A percentile compares a stretch with the other conserved stretches of the same genome.
These are phyloP conservation scores for Hypomontagnella submonticulosa DNA, from an alignment of 495 filamentous ascomycete genomes.

Conservation along the genomic window DNA sequence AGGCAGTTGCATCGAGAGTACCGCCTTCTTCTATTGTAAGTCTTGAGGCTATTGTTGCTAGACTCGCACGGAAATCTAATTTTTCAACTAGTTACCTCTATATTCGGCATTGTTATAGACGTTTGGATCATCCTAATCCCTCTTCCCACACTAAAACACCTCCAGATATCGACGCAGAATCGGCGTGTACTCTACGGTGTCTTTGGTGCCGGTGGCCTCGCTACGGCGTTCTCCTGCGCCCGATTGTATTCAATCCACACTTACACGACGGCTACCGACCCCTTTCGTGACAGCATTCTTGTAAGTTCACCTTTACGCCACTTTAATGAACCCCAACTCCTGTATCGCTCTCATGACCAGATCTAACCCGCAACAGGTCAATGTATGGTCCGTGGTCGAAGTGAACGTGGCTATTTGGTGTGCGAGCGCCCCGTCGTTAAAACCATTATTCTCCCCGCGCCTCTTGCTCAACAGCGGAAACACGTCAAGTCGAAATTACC, in stretches of 20 bases:
- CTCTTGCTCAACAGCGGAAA: slow-evolving; percentile 34
- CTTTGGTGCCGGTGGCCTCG: slow-evolving; percentile 61
- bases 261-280: slow-evolving; percentile 49
- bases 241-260: slow-evolving; percentile 58
- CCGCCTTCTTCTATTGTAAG: slow-evolving; percentile 63
- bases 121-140: slow-evolving; percentile 64
- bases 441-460: slow-evolving; percentile 36
- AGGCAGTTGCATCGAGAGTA: slow-evolving; percentile 60
- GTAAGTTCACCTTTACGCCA: slow-evolving; percentile 18
- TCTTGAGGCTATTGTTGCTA: neutral
- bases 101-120: slow-evolving; percentile 64
- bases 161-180: slow-evolving; percentile 55
- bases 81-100: slow-evolving; percentile 54
- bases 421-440: slow-evolving; percentile 47
- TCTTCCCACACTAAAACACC: slow-evolving; percentile 55
- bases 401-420: slow-evolving; percentile 51
- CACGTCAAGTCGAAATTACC: slow-evolving; percentile 28
- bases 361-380: slow-evolving; percentile 42
- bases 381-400: slow-evolving; percentile 60
- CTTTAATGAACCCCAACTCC: neutral
- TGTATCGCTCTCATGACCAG: neutral
- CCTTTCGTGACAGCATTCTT: slow-evolving; percentile 52
- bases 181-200: slow-evolving; percentile 56
- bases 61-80: neutral
- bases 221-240: slow-evolving; percentile 55